These are phyloP conservation scores for Fraxinus xanthoxyloides DNA, from an alignment of 305 asterid species.

Conservation along the genomic window DNA sequence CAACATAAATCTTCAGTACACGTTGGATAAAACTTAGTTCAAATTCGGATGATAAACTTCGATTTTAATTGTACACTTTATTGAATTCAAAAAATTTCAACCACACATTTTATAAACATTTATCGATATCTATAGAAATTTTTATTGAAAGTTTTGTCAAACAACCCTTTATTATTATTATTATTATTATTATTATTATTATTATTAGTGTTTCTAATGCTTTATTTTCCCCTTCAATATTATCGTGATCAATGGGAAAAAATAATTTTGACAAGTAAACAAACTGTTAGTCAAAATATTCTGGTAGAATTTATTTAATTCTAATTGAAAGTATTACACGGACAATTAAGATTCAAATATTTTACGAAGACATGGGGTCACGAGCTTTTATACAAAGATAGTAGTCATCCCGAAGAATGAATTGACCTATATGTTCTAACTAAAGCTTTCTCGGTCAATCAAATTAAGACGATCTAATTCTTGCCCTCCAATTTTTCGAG, in stretches of 20 bases:
- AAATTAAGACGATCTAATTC: no score
- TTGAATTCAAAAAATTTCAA: no score
- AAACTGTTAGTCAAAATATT: neutral
- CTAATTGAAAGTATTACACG: neutral
- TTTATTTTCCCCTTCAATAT: neutral
- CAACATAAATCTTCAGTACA: neutral
- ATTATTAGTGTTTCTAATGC: neutral
- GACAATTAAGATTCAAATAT: no score
- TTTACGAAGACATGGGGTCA: neutral
- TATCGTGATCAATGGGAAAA: neutral
- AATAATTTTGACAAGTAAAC: neutral
- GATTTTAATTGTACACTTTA: no score
- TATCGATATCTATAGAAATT: no score
- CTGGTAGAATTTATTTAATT: neutral
- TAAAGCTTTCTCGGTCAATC: neutral
- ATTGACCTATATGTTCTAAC: neutral
- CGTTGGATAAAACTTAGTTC: neutral
- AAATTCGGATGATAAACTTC: neutral
- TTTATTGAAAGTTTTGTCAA: no score
- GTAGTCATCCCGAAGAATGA: neutral
- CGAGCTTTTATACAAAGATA: neutral
- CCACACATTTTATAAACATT: no score
- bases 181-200: no score
- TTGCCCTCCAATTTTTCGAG: neutral
- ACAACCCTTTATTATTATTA: no score